Evolutionary conservation across 1,284 basidiomycete species (phyloP).

Genomic region (Flammula alnicola): DNA sequence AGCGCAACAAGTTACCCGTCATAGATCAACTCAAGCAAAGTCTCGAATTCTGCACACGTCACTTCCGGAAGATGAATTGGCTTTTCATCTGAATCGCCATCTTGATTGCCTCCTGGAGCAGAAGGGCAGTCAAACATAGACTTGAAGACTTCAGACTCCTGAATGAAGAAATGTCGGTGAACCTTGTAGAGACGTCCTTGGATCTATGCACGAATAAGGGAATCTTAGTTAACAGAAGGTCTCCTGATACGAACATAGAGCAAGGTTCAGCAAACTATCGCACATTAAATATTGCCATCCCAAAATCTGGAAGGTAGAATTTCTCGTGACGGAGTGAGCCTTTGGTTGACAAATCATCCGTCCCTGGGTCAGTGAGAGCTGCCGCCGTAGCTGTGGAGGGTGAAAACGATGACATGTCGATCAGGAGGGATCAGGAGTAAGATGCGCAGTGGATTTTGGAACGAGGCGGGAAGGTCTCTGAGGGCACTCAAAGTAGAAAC

Average conservation of each 20-base stretch:
- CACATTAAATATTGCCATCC: conserved; percentile 8
- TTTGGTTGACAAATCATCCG: too few relatives aligned
- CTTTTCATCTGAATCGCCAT: conserved; percentile 2
- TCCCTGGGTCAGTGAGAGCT: too few relatives aligned
- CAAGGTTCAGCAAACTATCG: background rate
- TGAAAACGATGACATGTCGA: too few relatives aligned
- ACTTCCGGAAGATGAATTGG: conserved; percentile 7
- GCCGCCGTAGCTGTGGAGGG: too few relatives aligned
- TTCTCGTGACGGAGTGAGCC: too few relatives aligned
- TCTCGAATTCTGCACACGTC: conserved; percentile 6
- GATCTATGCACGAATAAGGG: background rate
- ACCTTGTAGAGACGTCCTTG: conserved; percentile 7
- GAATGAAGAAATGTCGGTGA: conserved; percentile 10
- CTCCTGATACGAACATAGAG: background rate
- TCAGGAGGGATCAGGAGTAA: too few relatives aligned
- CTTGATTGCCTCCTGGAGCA: background rate
- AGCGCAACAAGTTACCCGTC: background rate
- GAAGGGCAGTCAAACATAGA: conserved; percentile 3
- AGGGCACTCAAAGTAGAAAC: too few relatives aligned
- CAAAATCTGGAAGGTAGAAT: conserved; percentile 4
- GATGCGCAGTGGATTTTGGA: too few relatives aligned
- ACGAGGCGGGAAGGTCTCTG: too few relatives aligned
- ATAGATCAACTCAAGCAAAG: conserved; percentile 8
- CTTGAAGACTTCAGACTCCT: conserved; percentile 6
- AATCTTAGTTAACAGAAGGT: background rate